Percentiles rank a stretch among this genome's conserved stretches.
These are phyloP conservation scores for Penicillium sp. DNA, from an alignment of 2,329 filamentous ascomycete species.

Conservation along the genomic window DNA sequence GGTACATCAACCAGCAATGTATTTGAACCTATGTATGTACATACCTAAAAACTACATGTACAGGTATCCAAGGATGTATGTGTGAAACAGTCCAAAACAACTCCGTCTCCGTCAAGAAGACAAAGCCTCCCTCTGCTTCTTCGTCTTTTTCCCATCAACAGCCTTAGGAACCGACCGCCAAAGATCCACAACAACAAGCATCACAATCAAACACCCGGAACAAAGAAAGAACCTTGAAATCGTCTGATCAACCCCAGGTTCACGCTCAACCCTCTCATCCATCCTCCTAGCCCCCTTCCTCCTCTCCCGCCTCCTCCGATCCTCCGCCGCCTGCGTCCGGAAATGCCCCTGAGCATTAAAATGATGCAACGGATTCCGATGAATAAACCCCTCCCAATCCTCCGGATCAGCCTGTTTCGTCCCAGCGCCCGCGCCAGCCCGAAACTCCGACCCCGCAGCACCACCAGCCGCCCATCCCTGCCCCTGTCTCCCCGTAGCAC, in stretches of 20 bases:
- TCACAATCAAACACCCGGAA: slow-evolving; percentile 37
- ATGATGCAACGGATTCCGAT: slow-evolving; percentile 62
- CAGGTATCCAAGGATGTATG: not conserved
- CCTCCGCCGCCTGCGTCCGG: slow-evolving; percentile 66
- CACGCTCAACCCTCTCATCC: slow-evolving; percentile 14
- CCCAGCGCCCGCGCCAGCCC: not conserved
- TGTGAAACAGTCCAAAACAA: not conserved
- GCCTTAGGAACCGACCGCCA: not conserved
- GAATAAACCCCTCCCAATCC: slow-evolving; percentile 38
- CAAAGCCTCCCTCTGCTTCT: slow-evolving; percentile 4
- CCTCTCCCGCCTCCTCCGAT: slow-evolving; percentile 51
- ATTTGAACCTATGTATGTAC: not conserved
- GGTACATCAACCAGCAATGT: slow-evolving; percentile 1
- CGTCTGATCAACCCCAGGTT: not conserved
- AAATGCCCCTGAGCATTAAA: slow-evolving; percentile 74
- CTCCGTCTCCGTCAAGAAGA: not conserved
- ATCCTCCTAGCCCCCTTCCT: slow-evolving; percentile 37
- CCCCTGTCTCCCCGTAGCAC: slow-evolving; percentile 58
- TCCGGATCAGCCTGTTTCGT: slow-evolving; percentile 20
- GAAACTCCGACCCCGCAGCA: not conserved
- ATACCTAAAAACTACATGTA: not conserved
- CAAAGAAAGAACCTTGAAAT: slow-evolving; percentile 40
- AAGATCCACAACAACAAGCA: slow-evolving; percentile 23
- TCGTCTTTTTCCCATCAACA: not conserved
- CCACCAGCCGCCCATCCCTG: slow-evolving; percentile 41